Percentiles rank a stretch among this genome's conserved stretches.
phyloP scores from a whole-genome alignment of 78 protist species.

The Trichosphaerium sp. region DNA sequence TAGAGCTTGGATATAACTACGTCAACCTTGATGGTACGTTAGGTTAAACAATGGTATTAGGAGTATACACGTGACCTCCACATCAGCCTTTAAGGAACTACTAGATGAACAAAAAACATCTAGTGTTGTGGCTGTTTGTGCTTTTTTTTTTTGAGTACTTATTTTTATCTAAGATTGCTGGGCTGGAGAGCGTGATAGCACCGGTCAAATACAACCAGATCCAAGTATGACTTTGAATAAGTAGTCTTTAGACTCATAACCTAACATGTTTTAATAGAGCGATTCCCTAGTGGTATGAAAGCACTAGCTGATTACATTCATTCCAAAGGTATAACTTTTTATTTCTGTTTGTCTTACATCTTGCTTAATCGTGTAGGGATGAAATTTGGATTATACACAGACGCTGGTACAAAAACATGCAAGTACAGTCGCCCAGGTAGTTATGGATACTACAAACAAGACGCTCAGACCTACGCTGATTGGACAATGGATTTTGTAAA shows the following conservation, averaged over 20 bases:
- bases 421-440: conserved; percentile 9
- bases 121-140: too few species aligned
- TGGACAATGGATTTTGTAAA: conserved; percentile 49
- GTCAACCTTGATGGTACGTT: conserved; percentile 7
- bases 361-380: neutral
- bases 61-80: too few species aligned
- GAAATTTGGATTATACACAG: too few species aligned
- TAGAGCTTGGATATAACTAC: conserved; percentile 7
- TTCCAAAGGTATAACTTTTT: neutral
- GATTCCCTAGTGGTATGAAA: conserved; percentile 25
- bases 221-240: too few species aligned
- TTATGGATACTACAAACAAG: conserved; percentile 5
- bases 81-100: too few species aligned
- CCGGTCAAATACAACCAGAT: neutral
- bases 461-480: conserved; percentile 33
- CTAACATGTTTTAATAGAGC: too few species aligned
- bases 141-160: too few species aligned
- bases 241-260: too few species aligned
- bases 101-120: too few species aligned
- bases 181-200: neutral
- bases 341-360: neutral
- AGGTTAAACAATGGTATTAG: too few species aligned
- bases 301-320: conserved; percentile 13
- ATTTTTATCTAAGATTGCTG: too few species aligned
- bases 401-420: conserved; percentile 8